Base-by-base conservation (phyloP, 805 yeast genomes). In the Myxozyma kluyveri region DNA sequence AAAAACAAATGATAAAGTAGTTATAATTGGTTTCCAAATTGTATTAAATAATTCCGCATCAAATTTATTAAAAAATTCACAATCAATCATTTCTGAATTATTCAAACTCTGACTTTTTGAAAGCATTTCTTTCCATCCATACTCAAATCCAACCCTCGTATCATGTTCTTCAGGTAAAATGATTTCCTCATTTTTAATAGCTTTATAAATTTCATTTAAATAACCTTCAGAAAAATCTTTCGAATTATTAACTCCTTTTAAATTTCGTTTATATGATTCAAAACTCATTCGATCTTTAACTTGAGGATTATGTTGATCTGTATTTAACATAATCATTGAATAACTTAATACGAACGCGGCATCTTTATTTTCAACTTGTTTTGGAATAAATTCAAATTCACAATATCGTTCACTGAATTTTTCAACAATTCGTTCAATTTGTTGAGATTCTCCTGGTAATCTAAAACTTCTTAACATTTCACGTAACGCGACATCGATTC, bases 101-200 rank as follows among this genome's bases (percentile, higher is more conserved):
- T 29, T 9, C n/a, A n/a, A n/a, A 7, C 50, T 43, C 12, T 51
- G 49, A 5, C 60, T 48, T 38, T 66, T 62, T 37, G 62, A 58
- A 33, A 70, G 63, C 42, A 66, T 58, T 37, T 63, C 68, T 29
- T 65, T 66, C 76, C 76, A 73, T 17, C 80, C 74, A 63, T 86
- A 91, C 65, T 90, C 97, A 68, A 90, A 91, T 83, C 96, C 85
- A 65, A 86, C 88, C 19, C 88, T 86, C 9, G 89, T 87, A 65
- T 88, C 95, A 62, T 91, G 97, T 64, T 93, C 99, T 63, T 93
- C 98, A 0, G 99, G 98, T 90, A 95, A 87, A 44, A 93, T 88
- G 57, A 93, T 93, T 68, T 93, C 99, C 47, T 85, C 79, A 50
- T 84, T 88, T 55, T 81, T 77, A 49, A 93, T 90, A 1, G 95